A percentile compares a stretch with the other conserved stretches of the same genome.
Evolutionary conservation across 805 yeast species (phyloP).

Genomic region (Pichia kluyveri): DNA sequence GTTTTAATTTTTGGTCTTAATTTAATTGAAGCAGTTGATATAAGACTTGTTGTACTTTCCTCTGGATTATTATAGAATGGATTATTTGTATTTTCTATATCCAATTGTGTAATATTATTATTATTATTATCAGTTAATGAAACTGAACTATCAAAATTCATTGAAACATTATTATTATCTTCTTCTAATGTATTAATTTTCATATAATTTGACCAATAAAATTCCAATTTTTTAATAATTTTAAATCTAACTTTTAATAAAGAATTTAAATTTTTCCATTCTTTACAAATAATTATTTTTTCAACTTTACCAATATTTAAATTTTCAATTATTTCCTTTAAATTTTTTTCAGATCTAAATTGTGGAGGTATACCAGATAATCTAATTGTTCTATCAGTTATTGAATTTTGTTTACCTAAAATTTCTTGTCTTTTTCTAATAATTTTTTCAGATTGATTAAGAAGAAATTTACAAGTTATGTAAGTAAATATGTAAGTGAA

Average conservation of each 20-base stretch:
- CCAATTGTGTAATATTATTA: not conserved
- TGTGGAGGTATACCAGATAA: slow-evolving; percentile 84
- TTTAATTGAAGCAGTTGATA: slow-evolving; percentile 13
- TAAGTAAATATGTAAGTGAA: slow-evolving; percentile 83
- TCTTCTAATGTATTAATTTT: not conserved
- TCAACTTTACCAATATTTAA: slow-evolving; percentile 75
- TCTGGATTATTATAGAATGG: not conserved
- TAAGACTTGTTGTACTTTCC: not conserved
- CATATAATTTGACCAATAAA: slow-evolving; percentile 59
- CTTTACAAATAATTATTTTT: slow-evolving; percentile 70
- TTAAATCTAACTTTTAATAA: slow-evolving; percentile 51
- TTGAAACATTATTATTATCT: not conserved
- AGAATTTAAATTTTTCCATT: slow-evolving; percentile 70
- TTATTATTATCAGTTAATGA: not conserved
- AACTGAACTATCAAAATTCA: not conserved
- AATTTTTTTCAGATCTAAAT: slow-evolving; percentile 58
- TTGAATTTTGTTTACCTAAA: slow-evolving; percentile 77
- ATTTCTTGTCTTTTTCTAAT: slow-evolving; percentile 72
- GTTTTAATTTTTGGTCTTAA: slow-evolving; percentile 55
- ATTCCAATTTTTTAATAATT: slow-evolving; percentile 52
- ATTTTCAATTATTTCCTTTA: slow-evolving; percentile 67
- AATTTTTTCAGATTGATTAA: slow-evolving; percentile 63
- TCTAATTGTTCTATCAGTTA: slow-evolving; percentile 86
- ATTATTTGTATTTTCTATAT: not conserved
- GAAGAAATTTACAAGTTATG: slow-evolving; percentile 48